Percentiles rank a stretch among this genome's conserved stretches.
Evolutionary conservation across 1,284 basidiomycete genomes (phyloP).

Genomic region (Pyrrhoderma noxium): DNA sequence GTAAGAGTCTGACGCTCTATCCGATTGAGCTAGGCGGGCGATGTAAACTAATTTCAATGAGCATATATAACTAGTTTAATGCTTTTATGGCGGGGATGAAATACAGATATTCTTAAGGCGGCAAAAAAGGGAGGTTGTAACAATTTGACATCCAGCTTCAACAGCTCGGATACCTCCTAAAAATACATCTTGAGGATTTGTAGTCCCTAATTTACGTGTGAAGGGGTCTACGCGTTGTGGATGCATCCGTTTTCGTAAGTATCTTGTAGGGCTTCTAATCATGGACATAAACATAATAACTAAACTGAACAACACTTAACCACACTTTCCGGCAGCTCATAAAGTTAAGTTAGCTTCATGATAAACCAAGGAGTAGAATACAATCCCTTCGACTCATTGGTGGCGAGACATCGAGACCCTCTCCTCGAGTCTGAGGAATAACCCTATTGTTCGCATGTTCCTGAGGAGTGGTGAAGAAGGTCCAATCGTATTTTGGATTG

Average conservation of each 20-base stretch:
- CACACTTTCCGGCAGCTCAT: slow-evolving; percentile 20
- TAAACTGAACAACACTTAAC: slow-evolving; percentile 15
- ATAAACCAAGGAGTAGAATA: neutral
- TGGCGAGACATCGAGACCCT: slow-evolving; percentile 8
- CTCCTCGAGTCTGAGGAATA: slow-evolving; percentile 6
- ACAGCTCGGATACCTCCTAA: slow-evolving; percentile 25
- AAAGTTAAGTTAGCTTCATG: slow-evolving; percentile 7
- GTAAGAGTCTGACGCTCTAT: slow-evolving; percentile 76
- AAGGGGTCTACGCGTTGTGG: slow-evolving; percentile 33
- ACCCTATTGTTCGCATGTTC: slow-evolving; percentile 2
- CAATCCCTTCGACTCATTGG: neutral
- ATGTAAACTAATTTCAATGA: neutral
- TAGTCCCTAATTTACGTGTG: slow-evolving; percentile 30
- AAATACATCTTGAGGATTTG: slow-evolving; percentile 24
- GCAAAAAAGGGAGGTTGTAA: slow-evolving; percentile 18
- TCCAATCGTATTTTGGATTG: slow-evolving; percentile 11
- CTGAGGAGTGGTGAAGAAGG: slow-evolving; percentile 7
- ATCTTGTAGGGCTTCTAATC: neutral
- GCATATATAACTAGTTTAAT: too few species aligned
- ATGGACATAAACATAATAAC: neutral
- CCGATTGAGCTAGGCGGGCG: slow-evolving; percentile 81
- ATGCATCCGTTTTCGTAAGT: slow-evolving; percentile 31
- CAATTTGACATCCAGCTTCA: slow-evolving; percentile 25
- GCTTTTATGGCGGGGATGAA: too few species aligned
- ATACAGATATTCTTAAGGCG: slow-evolving; percentile 19